These are phyloP conservation scores for Penicillium sclerotigenum DNA, from an alignment of 2,329 filamentous ascomycete species.

Conservation along the genomic window DNA sequence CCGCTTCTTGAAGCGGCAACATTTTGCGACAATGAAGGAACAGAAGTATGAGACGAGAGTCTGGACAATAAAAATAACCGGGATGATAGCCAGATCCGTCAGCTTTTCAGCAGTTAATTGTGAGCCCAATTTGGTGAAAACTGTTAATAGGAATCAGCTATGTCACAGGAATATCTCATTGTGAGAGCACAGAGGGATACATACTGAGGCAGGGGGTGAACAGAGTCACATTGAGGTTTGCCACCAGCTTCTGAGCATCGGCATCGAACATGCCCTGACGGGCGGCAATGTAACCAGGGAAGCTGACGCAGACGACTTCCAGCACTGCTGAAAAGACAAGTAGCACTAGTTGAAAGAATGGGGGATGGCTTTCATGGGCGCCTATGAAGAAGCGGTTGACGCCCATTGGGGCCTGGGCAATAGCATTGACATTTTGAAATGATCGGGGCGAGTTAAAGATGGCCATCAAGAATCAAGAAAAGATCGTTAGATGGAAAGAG, in stretches of 20 bases:
- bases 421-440: slow-evolving; percentile 43
- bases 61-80: slow-evolving; percentile 87
- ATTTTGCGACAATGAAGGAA: slow-evolving; percentile 65
- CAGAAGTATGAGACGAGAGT: slow-evolving; percentile 82
- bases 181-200: slow-evolving; percentile 31
- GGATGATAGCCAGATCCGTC: slow-evolving; percentile 85
- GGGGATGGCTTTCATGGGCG: slow-evolving; percentile 45
- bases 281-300: slow-evolving; percentile 91
- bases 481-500: background rate
- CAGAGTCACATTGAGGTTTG: slow-evolving; percentile 91
- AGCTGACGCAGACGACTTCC: slow-evolving; percentile 89
- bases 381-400: slow-evolving; percentile 19
- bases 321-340: slow-evolving; percentile 93
- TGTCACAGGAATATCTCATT: background rate
- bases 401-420: slow-evolving; percentile 25
- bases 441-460: slow-evolving; percentile 50
- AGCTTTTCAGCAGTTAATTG: slow-evolving; percentile 91
- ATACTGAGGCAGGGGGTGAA: slow-evolving; percentile 95
- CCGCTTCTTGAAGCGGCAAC: slow-evolving; percentile 78
- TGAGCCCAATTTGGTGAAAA: slow-evolving; percentile 94
- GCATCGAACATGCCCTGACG: slow-evolving; percentile 89
- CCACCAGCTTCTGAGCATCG: slow-evolving; percentile 92
- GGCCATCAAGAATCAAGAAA: slow-evolving; percentile 32
- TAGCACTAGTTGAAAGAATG: slow-evolving; percentile 62
- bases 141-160: slow-evolving; percentile 44